These are phyloP conservation scores for Nakazawaea wyomingensis DNA, from an alignment of 805 yeast genomes.

Conservation along the genomic window DNA sequence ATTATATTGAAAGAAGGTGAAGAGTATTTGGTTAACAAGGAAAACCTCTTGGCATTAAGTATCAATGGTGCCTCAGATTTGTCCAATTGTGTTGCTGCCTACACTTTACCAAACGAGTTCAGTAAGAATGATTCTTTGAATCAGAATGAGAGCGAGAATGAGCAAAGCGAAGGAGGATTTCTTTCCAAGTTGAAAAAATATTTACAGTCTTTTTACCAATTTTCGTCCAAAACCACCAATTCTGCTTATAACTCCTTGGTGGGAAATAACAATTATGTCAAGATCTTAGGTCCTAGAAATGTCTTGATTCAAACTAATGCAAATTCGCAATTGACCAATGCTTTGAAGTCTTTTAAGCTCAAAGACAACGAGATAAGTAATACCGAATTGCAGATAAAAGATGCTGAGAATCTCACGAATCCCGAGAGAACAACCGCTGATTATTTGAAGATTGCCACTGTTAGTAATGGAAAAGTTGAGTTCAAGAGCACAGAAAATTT, in stretches of 20 bases:
- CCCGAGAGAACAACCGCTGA: constrained; percentile 31
- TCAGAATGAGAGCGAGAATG: background rate
- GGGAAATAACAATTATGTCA: constrained; percentile 40
- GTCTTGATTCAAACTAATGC: constrained; percentile 42
- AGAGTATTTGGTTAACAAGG: constrained; percentile 40
- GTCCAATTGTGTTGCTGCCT: constrained; percentile 30
- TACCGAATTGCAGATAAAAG: constrained; percentile 21
- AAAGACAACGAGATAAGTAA: constrained; percentile 11
- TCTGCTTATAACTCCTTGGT: constrained; percentile 17
- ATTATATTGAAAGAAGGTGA: constrained; percentile 40
- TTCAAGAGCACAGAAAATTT: constrained; percentile 42
- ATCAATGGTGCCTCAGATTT: constrained; percentile 45
- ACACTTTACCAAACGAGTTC: constrained; percentile 16
- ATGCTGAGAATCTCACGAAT: constrained; percentile 15
- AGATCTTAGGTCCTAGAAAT: constrained; percentile 50
- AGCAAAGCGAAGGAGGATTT: too few relatives aligned
- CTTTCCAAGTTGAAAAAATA: constrained; percentile 4
- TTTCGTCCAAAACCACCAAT: constrained; percentile 7
- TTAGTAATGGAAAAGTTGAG: constrained; percentile 35
- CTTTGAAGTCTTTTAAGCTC: constrained; percentile 3
- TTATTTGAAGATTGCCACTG: constrained; percentile 42
- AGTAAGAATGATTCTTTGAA: constrained; percentile 4
- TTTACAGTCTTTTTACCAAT: background rate
- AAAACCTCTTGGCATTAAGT: constrained; percentile 44
- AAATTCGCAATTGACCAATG: constrained; percentile 21